phyloP scores from a whole-genome alignment of 495 filamentous ascomycete species.

The Penicillium herquei region DNA sequence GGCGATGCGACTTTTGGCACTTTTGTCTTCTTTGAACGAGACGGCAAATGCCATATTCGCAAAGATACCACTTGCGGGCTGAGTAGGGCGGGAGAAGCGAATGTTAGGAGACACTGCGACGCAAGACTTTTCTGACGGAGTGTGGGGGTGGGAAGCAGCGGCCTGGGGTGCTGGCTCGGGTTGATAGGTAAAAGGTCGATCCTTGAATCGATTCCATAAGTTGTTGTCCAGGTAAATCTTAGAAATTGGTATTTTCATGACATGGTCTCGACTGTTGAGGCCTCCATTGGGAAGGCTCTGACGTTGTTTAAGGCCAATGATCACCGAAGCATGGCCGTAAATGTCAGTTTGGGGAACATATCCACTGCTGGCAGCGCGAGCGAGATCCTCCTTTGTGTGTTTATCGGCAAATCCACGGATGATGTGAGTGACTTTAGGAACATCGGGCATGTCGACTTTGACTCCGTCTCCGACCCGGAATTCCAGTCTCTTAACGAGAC shows the following conservation, averaged over 20 bases:
- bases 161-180: slow-evolving; percentile 21
- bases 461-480: slow-evolving; percentile 48
- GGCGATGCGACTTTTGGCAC: slow-evolving; percentile 49
- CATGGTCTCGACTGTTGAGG: slow-evolving; percentile 27
- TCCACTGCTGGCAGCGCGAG: slow-evolving; percentile 22
- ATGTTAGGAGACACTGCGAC: slow-evolving; percentile 43
- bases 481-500: slow-evolving; percentile 47
- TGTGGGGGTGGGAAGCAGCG: slow-evolving; percentile 25
- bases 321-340: slow-evolving; percentile 42
- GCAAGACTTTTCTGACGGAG: slow-evolving; percentile 41
- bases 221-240: slow-evolving; percentile 50
- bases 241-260: slow-evolving; percentile 44
- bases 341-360: slow-evolving; percentile 44
- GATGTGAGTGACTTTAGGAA: slow-evolving; percentile 47
- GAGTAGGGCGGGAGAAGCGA: slow-evolving; percentile 38
- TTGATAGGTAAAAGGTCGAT: slow-evolving; percentile 37
- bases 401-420: slow-evolving; percentile 44
- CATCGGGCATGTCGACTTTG: slow-evolving; percentile 48
- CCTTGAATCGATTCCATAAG: slow-evolving; percentile 49
- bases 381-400: slow-evolving; percentile 34
- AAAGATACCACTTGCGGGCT: slow-evolving; percentile 52
- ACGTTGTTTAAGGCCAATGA: slow-evolving; percentile 47
- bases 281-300: slow-evolving; percentile 40
- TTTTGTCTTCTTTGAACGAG: slow-evolving; percentile 61
- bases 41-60: slow-evolving; percentile 78